Conservation (phyloP, 2,329 filamentous ascomycete genomes). For the Cladosporium sp. region DNA sequence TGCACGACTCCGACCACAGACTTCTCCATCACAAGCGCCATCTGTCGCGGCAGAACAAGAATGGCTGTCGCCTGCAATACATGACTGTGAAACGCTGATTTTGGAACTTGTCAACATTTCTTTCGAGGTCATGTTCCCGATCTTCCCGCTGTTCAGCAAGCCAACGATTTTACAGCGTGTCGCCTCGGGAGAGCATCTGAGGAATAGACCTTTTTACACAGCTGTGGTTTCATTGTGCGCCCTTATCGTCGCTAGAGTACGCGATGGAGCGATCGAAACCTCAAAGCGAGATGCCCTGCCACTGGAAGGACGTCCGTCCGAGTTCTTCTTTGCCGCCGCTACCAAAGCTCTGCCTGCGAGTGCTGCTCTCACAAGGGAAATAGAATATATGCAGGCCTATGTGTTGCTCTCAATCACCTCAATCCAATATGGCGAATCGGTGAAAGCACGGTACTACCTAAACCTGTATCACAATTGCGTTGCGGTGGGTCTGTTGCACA, state of each 20-base stretch:
- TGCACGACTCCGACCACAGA: background rate
- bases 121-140: constrained; percentile 49
- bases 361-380: background rate
- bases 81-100: constrained; percentile 33
- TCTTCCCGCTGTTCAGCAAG: constrained; percentile 48
- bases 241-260: constrained; percentile 42
- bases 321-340: constrained; percentile 36
- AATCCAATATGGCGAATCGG: constrained; percentile 46
- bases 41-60: background rate
- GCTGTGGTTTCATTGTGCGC: constrained; percentile 30
- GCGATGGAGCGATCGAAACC: constrained; percentile 42
- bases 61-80: background rate
- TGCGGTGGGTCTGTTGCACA: constrained; percentile 43
- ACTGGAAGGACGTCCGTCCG: constrained; percentile 31
- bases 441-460: constrained; percentile 45
- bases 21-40: background rate
- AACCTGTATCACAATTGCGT: constrained; percentile 47
- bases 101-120: constrained; percentile 44
- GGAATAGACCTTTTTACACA: background rate
- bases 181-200: background rate
- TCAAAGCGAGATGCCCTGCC: constrained; percentile 26
- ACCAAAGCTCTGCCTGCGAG: background rate
- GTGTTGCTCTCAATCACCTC: constrained; percentile 46
- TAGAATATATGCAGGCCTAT: constrained; percentile 20
- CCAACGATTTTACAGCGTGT: constrained; percentile 29